Evolutionary conservation across 208 protist species (phyloP).

Genomic region (Herpetomonas samuelpessoai): DNA sequence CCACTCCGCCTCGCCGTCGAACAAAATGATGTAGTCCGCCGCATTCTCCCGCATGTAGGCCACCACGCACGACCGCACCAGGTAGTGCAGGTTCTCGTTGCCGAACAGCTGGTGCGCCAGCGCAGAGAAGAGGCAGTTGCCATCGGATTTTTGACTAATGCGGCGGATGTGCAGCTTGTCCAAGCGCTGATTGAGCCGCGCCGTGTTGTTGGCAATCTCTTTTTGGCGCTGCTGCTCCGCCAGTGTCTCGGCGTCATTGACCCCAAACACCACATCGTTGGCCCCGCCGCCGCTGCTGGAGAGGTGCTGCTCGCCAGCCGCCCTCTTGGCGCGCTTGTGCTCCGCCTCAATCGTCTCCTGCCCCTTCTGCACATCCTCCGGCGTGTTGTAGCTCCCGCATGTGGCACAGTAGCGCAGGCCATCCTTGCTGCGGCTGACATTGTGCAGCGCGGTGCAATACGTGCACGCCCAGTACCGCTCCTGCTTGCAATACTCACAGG

Average conservation of each 20-base stretch:
- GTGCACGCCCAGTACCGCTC: slow-evolving; percentile 61
- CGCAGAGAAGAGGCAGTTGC: slow-evolving; percentile 81
- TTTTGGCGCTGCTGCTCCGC: slow-evolving; percentile 51
- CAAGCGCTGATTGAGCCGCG: slow-evolving; percentile 44
- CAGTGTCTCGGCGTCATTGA: slow-evolving; percentile 68
- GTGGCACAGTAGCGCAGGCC: slow-evolving; percentile 64
- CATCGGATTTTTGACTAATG: slow-evolving; percentile 59
- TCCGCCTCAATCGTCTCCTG: slow-evolving; percentile 45
- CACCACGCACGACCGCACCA: slow-evolving; percentile 61
- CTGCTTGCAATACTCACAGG: slow-evolving; percentile 34
- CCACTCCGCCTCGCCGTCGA: slow-evolving; percentile 62
- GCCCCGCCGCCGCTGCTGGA: not conserved
- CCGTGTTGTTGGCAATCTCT: slow-evolving; percentile 45
- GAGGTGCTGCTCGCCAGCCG: slow-evolving; percentile 21
- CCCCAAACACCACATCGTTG: slow-evolving; percentile 51
- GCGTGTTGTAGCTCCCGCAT: slow-evolving; percentile 66
- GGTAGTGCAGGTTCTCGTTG: slow-evolving; percentile 37
- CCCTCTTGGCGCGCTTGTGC: slow-evolving; percentile 23
- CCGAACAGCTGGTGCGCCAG: slow-evolving; percentile 80
- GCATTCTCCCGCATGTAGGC: slow-evolving; percentile 62
- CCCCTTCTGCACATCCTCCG: slow-evolving; percentile 49
- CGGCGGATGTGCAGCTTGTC: slow-evolving; percentile 26
- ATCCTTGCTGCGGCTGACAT: slow-evolving; percentile 25
- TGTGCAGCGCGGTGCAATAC: slow-evolving; percentile 61
- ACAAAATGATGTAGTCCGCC: slow-evolving; percentile 65